Conservation (phyloP, 495 filamentous ascomycete species). For the Annulohypoxylon bovei region DNA sequence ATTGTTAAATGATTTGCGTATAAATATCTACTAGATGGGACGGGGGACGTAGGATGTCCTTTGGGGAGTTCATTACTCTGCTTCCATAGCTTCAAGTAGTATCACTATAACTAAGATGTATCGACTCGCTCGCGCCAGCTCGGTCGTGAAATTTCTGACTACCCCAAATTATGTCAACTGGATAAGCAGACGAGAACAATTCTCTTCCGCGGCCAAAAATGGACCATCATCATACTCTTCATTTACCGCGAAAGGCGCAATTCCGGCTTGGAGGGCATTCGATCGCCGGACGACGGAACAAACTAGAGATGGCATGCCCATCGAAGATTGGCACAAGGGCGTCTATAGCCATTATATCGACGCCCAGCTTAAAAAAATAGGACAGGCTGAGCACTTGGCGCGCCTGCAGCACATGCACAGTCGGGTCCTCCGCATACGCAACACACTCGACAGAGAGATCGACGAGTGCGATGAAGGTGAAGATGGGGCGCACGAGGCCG, state of each 20-base stretch:
- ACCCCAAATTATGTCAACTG: neutral
- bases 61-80: neutral
- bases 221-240: neutral
- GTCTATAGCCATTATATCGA: neutral
- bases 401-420: neutral
- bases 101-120: neutral
- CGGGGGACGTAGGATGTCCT: neutral
- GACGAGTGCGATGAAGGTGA: neutral
- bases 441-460: neutral
- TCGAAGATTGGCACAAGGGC: constrained; percentile 8
- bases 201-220: neutral
- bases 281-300: neutral
- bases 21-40: neutral
- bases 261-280: neutral
- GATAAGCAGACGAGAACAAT: neutral
- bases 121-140: neutral
- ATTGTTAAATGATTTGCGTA: neutral
- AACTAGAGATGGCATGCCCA: neutral
- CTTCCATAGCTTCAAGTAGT: neutral
- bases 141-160: neutral
- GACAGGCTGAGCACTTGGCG: neutral
- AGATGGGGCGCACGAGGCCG: neutral
- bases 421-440: neutral
- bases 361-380: neutral
- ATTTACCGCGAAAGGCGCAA: neutral